Conservation (phyloP, 2,329 filamentous ascomycete species). For the Neopestalotiopsis rosae region DNA sequence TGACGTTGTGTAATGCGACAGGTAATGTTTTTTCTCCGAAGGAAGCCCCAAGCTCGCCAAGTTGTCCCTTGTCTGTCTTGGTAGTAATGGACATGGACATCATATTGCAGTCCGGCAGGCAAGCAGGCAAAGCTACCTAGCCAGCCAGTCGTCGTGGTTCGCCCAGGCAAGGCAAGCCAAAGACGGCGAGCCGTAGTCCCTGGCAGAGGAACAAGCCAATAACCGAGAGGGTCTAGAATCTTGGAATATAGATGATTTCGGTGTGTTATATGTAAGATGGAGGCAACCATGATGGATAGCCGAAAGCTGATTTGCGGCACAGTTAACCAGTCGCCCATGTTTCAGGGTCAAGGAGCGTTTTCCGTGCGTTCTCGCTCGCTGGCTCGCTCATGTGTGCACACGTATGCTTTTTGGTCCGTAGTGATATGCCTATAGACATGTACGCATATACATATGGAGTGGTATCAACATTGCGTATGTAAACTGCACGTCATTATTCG, state of each 20-base stretch:
- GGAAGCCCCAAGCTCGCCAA: neutral
- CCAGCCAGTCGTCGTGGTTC: neutral
- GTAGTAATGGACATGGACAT: neutral
- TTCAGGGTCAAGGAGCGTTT: neutral
- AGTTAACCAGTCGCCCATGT: neutral
- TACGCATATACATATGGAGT: neutral
- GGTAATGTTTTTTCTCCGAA: conserved; percentile 2
- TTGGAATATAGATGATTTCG: neutral
- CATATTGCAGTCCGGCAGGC: neutral
- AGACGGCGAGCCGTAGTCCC: neutral
- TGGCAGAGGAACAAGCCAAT: neutral
- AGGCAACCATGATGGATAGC: neutral
- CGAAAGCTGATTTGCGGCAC: neutral
- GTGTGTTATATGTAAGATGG: neutral
- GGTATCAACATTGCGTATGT: neutral
- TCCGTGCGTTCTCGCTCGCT: neutral
- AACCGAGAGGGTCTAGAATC: neutral
- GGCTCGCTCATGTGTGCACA: neutral
- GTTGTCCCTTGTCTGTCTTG: neutral
- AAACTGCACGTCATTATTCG: neutral
- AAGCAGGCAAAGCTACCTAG: neutral
- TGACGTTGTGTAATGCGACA: neutral
- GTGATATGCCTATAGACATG: neutral
- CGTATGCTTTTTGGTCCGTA: neutral
- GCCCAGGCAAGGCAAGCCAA: neutral